Evolutionary conservation across 495 filamentous ascomycete genomes (phyloP), one percentile per base, ranked within the genome.

Genomic region (Antarctomyces pellizariae): DNA sequence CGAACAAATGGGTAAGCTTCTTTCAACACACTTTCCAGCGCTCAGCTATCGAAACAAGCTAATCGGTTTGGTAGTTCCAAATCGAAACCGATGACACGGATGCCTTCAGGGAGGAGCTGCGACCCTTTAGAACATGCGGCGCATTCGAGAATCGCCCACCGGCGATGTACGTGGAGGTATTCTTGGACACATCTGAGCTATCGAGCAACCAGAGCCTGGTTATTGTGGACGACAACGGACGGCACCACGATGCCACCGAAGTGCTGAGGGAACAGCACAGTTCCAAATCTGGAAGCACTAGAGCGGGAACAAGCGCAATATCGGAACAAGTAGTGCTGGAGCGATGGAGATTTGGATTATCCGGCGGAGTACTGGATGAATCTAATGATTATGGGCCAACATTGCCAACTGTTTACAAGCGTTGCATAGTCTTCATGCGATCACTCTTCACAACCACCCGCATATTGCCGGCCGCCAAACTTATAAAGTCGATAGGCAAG

Each of bases 21-120:
- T 32, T 15, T 43, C 10, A 42, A 21, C 7, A n/a, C 26, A 35
- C n/a, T 27, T 32, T 13, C 3, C 27, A 29, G 11, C 17, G 18
- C 11, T 33, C 33, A 22, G 15, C 20, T 31, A 14, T 33, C 3
- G 13, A 15, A 29, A 23, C 19, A 21, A 16, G 18, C 27, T 34
- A 18, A 13, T 19, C 7, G 19, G 13, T 10, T 32, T 21, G 15
- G 28, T 31, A 95, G 86, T 97, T 93, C 50, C 86, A 90, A 44
- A 64, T 93, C 35, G 78, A 92, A 26, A 59, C 91, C 24, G 79
- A 92, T 36, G 86, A 97, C 29, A 83, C 79, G 29, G 79, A 90
- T 40, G 66, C 67, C 22, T 74, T 86, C 35, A 57, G 66, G 39
- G 71, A 90, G 31, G 73, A 82, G 32, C 57, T 93, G 17, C 58